Percentiles rank a stretch among this genome's conserved stretches.
Conservation (phyloP, 768 basidiomycete species). For the Cystofilobasidium capitatum region DNA sequence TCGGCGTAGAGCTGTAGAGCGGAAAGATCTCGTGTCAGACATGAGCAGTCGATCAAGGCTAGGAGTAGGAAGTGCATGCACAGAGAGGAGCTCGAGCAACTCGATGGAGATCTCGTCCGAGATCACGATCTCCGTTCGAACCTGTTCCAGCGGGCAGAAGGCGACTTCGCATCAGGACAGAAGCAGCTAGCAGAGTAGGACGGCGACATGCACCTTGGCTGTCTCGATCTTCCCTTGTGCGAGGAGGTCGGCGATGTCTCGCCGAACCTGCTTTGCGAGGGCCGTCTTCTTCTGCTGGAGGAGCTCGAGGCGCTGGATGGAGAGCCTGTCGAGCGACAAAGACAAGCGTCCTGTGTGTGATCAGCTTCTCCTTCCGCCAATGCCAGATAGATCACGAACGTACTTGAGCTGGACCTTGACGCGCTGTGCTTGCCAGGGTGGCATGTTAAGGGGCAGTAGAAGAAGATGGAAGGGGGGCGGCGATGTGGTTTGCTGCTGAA, state of each 20-base stretch:
- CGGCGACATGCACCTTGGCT: no score
- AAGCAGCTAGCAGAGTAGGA: no score
- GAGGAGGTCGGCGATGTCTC: conserved; percentile 70
- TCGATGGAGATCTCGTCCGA: conserved; percentile 78
- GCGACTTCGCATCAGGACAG: no score
- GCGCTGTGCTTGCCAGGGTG: conserved; percentile 16
- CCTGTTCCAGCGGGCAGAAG: no score
- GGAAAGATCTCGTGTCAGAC: neutral
- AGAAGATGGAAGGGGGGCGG: neutral
- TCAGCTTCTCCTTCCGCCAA: neutral
- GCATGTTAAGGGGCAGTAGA: neutral
- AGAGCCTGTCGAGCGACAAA: conserved; percentile 72
- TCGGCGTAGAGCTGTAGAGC: conserved; percentile 65
- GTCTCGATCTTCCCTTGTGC: conserved; percentile 75
- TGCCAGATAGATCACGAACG: neutral
- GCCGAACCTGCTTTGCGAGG: conserved; percentile 54
- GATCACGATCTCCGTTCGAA: conserved; percentile 66
- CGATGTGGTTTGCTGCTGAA: neutral
- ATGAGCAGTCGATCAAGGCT: neutral
- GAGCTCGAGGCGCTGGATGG: conserved; percentile 39
- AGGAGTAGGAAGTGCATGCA: conserved; percentile 18
- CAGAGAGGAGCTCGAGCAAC: conserved; percentile 77
- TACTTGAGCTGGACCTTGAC: conserved; percentile 22
- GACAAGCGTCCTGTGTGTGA: conserved; percentile 47
- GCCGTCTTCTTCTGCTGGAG: conserved; percentile 75